Base-by-base conservation (phyloP, 2,329 filamentous ascomycete genomes). In the Massarina eburnea region DNA sequence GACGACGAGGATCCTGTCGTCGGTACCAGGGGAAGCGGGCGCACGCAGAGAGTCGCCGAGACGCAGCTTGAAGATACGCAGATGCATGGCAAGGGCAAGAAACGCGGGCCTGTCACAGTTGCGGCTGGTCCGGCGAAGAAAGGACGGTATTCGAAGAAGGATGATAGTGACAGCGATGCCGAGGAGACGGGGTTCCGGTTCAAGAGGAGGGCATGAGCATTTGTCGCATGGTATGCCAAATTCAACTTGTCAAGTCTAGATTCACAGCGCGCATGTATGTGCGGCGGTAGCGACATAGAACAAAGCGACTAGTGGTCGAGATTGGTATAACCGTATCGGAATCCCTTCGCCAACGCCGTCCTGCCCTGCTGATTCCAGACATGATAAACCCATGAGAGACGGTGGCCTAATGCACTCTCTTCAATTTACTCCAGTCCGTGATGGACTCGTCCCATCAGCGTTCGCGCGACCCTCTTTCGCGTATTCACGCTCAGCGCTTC, bases 121-220 rank as follows among this genome's bases (percentile, higher is more conserved):
- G 57, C 55, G 19, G 54, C 48, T 19, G 58, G 54, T 20, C 58
- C 58, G 42, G 53, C 51, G 20, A 70, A 68, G 60, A 62, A 55
- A 43, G 55, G 53, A 3, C 61, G 56, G 21, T 36, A 53, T 21
- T 27, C 41, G 3, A 52, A 48, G 35, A 55, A 58, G 26, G 66
- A 70, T 6, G 77, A 79, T 26, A 30, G 27, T 14, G 78, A 76
- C 33, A 80, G 80, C 35, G 80, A 80, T 57, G 80, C 81, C 21
- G 80, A 82, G 56, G 79, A 78, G 51, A 69, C 76, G 46, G 78
- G 77, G 24, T 81, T 81, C 55, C 73, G 77, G 43, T 82, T 83
- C 54, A 74, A 75, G 53, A 70, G 56, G 39, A 54, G 55, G 36
- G 48, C 43, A 34, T 51, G 45, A 33, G 32, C n/a, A 7, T 4